Evolutionary conservation across 495 filamentous ascomycete species (phyloP).

Genomic region (Aspergillus panamensis): DNA sequence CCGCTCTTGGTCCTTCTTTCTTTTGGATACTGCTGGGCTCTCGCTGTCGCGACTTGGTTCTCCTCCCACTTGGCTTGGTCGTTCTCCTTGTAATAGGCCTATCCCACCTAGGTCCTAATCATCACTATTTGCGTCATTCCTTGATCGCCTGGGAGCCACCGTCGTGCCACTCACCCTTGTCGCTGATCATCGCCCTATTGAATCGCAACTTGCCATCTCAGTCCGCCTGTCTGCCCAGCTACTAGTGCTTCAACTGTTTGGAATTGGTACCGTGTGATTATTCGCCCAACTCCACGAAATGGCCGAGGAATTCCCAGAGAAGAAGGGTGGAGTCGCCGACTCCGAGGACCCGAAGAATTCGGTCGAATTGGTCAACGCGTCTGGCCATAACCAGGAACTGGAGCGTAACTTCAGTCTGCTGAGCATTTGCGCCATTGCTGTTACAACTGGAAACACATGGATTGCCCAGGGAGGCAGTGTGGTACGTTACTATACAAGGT

Average conservation of each 20-base stretch:
- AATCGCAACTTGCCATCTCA: too few relatives aligned
- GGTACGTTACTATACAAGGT: neutral
- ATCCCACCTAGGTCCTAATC: neutral
- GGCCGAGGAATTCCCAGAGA: neutral
- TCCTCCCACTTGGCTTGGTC: neutral
- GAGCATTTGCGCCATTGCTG: slow-evolving; percentile 19
- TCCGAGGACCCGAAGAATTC: slow-evolving; percentile 12
- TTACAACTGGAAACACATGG: slow-evolving; percentile 22
- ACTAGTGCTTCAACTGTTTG: too few relatives aligned
- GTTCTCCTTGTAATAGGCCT: neutral
- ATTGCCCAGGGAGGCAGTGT: slow-evolving; percentile 22
- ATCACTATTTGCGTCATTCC: neutral
- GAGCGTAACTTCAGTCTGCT: slow-evolving; percentile 20
- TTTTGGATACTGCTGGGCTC: neutral
- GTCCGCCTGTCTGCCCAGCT: too few relatives aligned
- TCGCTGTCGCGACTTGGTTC: neutral
- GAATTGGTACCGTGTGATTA: too few relatives aligned
- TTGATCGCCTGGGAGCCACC: neutral
- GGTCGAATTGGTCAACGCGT: slow-evolving; percentile 15
- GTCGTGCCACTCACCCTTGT: neutral
- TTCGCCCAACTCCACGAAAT: neutral
- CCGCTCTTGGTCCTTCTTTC: neutral
- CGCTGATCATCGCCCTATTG: too few relatives aligned
- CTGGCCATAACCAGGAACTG: slow-evolving; percentile 19
- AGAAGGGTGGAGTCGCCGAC: slow-evolving; percentile 3